Evolutionary conservation across 2,329 filamentous ascomycete species (phyloP), one percentile per base, ranked within the genome.

Genomic region (Talaromyces funiculosus): DNA sequence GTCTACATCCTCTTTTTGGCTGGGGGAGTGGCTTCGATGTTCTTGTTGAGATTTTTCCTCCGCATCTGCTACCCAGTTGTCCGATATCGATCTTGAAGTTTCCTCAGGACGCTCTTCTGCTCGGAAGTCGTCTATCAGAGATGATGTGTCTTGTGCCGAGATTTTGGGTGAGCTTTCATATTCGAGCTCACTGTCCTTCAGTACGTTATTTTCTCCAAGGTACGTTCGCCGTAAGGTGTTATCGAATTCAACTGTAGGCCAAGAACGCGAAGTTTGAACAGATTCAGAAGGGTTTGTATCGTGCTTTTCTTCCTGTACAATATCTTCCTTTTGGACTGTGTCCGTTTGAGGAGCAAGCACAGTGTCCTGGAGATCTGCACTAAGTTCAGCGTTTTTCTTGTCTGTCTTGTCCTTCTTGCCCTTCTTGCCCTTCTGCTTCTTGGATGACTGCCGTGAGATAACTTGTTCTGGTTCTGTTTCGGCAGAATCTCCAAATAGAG

Each of bases 371-470:
- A 29, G 3, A 18, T 47, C 58, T 20, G 33, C 4, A 8, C 43
- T 42, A 37, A n/a, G 18, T 20, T 7, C 26, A 54, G 33, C 49
- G 16, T 53, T 62, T 38, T 68, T 66, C 53, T 73, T 69, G 65
- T 71, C 69, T 38, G 68, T 66, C 53, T 73, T 69, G 65, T 71
- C 69, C 24, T 68, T 67, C 58, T 68, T 73, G 55, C 60, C 68
- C 60, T 77, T 71, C 66, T 75, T 68, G 60, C 76, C 76, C 64
- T 76, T 76, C 37, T 71, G 71, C 59, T 76, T 77, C 64, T 76
- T 76, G 51, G 69, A 71, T 10, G 67, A 56, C 56, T 72, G 71
- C 65, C 65, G 64, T 35, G 64, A 63, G 33, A 65, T 22, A 12
- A 66, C 38, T 7, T 61, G 61, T 12, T 54, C 49, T 9, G 57